Conservation (phyloP, 768 basidiomycete species). For the Serendipita sp. region DNA sequence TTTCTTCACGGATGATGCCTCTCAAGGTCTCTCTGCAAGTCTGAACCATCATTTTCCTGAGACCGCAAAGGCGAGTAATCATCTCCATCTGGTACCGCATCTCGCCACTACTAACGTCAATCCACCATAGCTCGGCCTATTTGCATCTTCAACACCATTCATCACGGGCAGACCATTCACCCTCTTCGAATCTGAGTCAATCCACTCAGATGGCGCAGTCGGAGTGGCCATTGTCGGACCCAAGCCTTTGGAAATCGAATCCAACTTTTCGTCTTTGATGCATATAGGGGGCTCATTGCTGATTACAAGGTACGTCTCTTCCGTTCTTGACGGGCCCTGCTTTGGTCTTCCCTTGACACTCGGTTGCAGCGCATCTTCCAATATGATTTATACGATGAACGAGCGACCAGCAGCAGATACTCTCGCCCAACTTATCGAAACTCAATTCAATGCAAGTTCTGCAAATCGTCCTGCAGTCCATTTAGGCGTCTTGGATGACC, state of each 20-base stretch:
- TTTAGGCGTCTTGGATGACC: neutral
- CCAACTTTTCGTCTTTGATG: neutral
- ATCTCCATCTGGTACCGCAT: neutral
- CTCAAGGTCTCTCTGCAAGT: constrained; percentile 2
- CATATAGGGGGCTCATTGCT: neutral
- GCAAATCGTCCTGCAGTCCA: neutral
- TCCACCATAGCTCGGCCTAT: constrained; percentile 38
- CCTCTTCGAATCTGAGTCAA: constrained; percentile 22
- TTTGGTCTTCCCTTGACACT: too few species aligned
- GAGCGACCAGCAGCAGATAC: neutral
- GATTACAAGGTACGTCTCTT: neutral
- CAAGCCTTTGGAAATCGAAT: neutral
- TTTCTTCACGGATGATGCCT: neutral
- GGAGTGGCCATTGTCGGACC: constrained; percentile 36
- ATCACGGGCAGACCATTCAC: constrained; percentile 62
- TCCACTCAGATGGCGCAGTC: constrained; percentile 52
- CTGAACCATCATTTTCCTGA: constrained; percentile 7
- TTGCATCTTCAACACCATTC: constrained; percentile 65
- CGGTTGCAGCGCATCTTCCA: neutral
- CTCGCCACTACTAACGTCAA: too few species aligned
- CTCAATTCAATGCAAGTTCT: neutral
- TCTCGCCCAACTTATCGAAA: neutral
- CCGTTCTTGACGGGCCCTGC: neutral
- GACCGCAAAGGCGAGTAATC: neutral
- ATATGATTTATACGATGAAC: neutral